These are phyloP conservation scores for Termitomyces sp. DNA, from an alignment of 768 basidiomycete species.

Conservation along the genomic window DNA sequence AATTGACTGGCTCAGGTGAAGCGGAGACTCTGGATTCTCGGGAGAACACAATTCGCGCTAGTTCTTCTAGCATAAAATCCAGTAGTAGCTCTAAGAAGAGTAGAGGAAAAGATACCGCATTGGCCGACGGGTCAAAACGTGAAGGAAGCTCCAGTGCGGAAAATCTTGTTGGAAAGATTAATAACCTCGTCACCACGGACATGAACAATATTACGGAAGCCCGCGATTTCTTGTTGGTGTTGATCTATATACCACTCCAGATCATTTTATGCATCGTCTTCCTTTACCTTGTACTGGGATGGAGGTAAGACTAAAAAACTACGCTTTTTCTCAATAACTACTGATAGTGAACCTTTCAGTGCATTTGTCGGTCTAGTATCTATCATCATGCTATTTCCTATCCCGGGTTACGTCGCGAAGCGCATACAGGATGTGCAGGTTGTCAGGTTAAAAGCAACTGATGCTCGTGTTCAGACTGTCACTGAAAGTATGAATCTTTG, in stretches of 20 bases:
- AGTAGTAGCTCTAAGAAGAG: slow-evolving; percentile 7
- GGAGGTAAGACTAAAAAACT: slow-evolving; percentile 27
- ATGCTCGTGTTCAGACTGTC: slow-evolving; percentile 54
- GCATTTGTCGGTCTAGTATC: slow-evolving; percentile 52
- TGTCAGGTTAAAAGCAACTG: slow-evolving; percentile 46
- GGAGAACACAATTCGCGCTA: slow-evolving; percentile 12
- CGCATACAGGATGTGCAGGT: slow-evolving; percentile 40
- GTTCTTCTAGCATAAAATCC: slow-evolving; percentile 13
- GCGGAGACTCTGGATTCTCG: slow-evolving; percentile 14
- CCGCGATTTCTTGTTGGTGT: slow-evolving; percentile 27
- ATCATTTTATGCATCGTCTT: slow-evolving; percentile 34
- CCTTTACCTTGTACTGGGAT: slow-evolving; percentile 41
- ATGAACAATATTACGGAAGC: slow-evolving; percentile 28
- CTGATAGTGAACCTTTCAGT: slow-evolving; percentile 20
- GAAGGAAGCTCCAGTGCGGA: slow-evolving; percentile 19
- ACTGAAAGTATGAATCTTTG: slow-evolving; percentile 45
- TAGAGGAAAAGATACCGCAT: slow-evolving; percentile 5
- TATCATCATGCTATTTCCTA: slow-evolving; percentile 47
- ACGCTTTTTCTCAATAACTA: background rate
- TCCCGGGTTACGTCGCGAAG: slow-evolving; percentile 53
- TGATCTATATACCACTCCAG: slow-evolving; percentile 36
- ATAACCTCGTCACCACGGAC: slow-evolving; percentile 71
- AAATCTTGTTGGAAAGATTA: slow-evolving; percentile 69
- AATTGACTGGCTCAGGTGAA: slow-evolving; percentile 6
- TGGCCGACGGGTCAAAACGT: slow-evolving; percentile 3